phyloP scores from a whole-genome alignment of 805 yeast genomes.

The Spathaspora girioi region DNA sequence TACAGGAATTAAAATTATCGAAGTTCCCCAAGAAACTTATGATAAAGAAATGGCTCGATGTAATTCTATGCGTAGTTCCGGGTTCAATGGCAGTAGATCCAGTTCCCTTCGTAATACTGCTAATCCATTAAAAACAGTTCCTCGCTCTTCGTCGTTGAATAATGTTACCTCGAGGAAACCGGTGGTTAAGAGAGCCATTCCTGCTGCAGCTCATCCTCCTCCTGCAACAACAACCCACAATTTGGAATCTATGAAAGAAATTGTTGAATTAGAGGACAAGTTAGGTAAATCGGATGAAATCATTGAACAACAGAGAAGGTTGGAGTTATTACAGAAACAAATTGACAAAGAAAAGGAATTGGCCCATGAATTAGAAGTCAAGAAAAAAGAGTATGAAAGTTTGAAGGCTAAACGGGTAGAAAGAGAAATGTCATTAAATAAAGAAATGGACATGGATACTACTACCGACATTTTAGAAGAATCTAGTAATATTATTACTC shows the following conservation, averaged over 20 bases:
- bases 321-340: conserved; percentile 28
- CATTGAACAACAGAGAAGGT: conserved; percentile 23
- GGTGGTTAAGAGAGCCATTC: not conserved
- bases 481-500: not conserved
- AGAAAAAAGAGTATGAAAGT: conserved; percentile 33
- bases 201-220: not conserved
- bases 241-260: conserved; percentile 15
- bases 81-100: conserved; percentile 20
- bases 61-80: conserved; percentile 32
- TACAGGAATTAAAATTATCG: conserved; percentile 63
- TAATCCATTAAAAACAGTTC: conserved; percentile 7
- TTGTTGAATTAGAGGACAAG: conserved; percentile 16
- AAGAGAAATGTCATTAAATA: conserved; percentile 16
- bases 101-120: conserved; percentile 12
- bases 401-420: conserved; percentile 19
- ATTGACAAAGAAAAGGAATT: conserved; percentile 35
- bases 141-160: conserved; percentile 22
- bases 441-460: not conserved
- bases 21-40: conserved; percentile 53
- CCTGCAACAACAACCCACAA: not conserved
- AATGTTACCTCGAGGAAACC: not conserved
- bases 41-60: conserved; percentile 35
- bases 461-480: not conserved
- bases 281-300: conserved; percentile 18
- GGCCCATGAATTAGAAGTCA: conserved; percentile 35